Conservation (phyloP, 148 eudicot species). For the Rhododendron henanense region DNA sequence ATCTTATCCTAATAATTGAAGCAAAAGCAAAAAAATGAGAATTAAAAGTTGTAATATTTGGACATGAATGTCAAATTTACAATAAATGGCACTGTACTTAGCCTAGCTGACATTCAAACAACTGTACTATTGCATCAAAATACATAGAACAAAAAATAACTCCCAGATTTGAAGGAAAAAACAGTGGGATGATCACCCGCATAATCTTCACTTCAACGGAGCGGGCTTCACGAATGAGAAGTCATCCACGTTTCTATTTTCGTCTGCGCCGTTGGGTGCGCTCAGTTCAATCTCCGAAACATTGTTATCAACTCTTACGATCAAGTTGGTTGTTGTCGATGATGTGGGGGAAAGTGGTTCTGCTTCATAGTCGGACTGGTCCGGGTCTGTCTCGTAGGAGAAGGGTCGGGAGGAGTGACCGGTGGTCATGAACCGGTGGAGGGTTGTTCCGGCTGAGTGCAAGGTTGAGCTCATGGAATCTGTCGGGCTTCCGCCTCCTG, state of each 20-base stretch:
- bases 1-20: not conserved
- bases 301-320: constrained; percentile 31
- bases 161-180: not conserved
- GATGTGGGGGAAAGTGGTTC: constrained; percentile 22
- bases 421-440: constrained; percentile 66
- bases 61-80: constrained; percentile 9
- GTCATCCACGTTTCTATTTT: constrained; percentile 15
- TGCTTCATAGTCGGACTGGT: constrained; percentile 21
- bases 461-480: constrained; percentile 32
- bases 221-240: constrained; percentile 28
- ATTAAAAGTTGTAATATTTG: not conserved
- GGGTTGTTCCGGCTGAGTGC: constrained; percentile 30
- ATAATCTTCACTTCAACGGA: constrained; percentile 1
- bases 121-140: not conserved
- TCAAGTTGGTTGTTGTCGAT: constrained; percentile 20
- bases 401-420: constrained; percentile 38
- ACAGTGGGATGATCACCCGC: not conserved
- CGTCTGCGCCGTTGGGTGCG: not conserved
- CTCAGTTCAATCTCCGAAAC: constrained; percentile 25
- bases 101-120: not conserved
- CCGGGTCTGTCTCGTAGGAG: constrained; percentile 19
- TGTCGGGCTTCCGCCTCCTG: constrained; percentile 25
- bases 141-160: not conserved
- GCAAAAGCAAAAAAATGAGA: not conserved
- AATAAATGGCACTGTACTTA: not conserved